phyloP scores from a whole-genome alignment of 148 eudicot genomes.

The Rhododendron griersonianum region DNA sequence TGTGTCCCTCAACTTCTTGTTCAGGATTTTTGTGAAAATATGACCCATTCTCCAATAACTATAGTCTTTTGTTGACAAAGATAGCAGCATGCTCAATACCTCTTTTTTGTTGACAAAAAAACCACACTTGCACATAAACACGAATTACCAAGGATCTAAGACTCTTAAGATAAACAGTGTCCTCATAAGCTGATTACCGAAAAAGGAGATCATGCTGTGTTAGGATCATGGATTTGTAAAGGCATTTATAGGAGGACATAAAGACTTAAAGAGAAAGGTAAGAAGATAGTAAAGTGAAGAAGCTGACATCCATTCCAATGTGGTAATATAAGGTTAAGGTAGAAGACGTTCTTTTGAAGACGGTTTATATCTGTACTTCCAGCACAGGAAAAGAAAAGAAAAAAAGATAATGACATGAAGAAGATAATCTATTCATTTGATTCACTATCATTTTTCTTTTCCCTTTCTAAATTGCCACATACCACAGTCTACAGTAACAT shows the following conservation, averaged over 20 bases:
- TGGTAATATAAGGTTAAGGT: no score
- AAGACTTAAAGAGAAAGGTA: not conserved
- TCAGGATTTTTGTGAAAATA: not conserved
- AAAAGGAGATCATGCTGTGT: not conserved
- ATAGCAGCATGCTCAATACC: not conserved
- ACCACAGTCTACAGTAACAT: not conserved
- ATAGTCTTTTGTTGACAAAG: not conserved
- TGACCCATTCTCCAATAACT: not conserved
- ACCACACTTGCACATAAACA: not conserved
- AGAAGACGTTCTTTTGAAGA: not conserved
- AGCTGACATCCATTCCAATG: not conserved
- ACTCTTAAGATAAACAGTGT: not conserved
- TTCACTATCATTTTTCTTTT: no score
- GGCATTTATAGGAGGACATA: not conserved
- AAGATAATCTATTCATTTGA: not conserved
- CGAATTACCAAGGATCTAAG: not conserved
- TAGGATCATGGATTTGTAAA: not conserved
- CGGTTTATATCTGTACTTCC: not conserved
- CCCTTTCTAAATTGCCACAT: not conserved
- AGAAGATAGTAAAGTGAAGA: not conserved
- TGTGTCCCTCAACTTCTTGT: not conserved
- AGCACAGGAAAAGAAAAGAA: not conserved
- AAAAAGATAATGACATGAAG: not conserved
- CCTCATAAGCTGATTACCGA: not conserved
- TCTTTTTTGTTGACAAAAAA: not conserved